Evolutionary conservation across 805 yeast genomes (phyloP).

Genomic region (Ogataea sp.): DNA sequence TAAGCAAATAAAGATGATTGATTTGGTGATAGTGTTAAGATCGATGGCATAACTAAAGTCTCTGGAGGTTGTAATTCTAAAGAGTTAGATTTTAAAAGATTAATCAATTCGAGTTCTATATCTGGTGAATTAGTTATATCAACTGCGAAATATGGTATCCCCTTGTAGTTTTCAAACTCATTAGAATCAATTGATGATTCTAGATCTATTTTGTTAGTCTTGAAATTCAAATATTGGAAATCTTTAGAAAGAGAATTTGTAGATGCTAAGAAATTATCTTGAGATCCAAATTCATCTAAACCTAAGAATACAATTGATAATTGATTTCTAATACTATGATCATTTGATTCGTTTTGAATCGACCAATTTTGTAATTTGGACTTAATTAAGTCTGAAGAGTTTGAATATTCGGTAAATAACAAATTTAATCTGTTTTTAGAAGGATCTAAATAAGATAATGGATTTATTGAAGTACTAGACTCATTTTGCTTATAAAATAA

Average conservation of each 20-base stretch:
- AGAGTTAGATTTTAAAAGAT: not conserved
- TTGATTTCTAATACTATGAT: constrained; percentile 11
- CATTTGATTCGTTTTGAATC: not conserved
- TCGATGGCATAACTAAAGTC: constrained; percentile 9
- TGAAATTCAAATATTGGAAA: constrained; percentile 1
- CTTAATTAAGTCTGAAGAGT: constrained; percentile 9
- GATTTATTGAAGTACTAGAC: constrained; percentile 8
- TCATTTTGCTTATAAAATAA: constrained; percentile 32
- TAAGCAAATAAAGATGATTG: constrained; percentile 73
- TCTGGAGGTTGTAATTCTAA: constrained; percentile 1
- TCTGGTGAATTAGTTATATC: constrained; percentile 35
- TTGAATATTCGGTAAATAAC: constrained; percentile 7
- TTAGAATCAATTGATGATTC: not conserved
- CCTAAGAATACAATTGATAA: constrained; percentile 39
- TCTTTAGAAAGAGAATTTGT: constrained; percentile 11
- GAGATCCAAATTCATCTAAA: constrained; percentile 30
- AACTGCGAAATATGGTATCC: constrained; percentile 58
- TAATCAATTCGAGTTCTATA: not conserved
- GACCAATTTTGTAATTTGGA: constrained; percentile 14
- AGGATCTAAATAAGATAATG: constrained; percentile 11
- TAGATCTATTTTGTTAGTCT: too few species aligned
- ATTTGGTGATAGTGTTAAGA: constrained; percentile 15
- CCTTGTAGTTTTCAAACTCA: constrained; percentile 37
- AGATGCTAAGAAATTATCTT: constrained; percentile 10
- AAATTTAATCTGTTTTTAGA: constrained; percentile 5